Base-by-base conservation (phyloP, 2,329 filamentous ascomycete species). In the Drechslerella dactyloides region DNA sequence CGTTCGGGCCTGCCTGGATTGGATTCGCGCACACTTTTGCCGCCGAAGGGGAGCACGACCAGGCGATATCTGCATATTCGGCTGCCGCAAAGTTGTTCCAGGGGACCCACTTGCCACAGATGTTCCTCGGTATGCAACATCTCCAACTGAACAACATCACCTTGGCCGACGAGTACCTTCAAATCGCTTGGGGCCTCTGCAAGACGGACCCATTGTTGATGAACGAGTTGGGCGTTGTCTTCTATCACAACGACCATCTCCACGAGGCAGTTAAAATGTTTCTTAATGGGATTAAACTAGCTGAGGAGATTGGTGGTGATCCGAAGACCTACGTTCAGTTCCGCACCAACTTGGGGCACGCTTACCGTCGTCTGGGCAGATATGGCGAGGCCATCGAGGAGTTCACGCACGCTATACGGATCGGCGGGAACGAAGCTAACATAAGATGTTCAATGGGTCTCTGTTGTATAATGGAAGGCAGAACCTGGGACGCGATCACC, bases 11-110 rank as follows among this genome's bases (percentile, higher is more conserved):
- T 0, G 94, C 94, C 1, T 99, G 94, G 94, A 97, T 99, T 74
- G 94, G 96, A 0, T 99, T 99, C 78, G 94, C 94, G 0, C 96
- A 99, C 79, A 99, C 94, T 0, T 99, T 99, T 79, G 94, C 94
- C 0, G 93, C 92, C 10, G 94, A 99, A 79, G 94, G 94, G 58
- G 94, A 99, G 80, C 93, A 97, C 79, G 94, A 99, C 79, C 94
- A 99, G 81, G 94, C 94, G 53, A 97, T 99, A 74, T 96, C 93
- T 7, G 94, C 96, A 0, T 99, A 99, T 81, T 96, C 91, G 30
- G 99, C 94, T 0, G 94, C 94, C 0, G 93, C 93, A 1, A 86
- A 94, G 42, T 82, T 99, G 0, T 99, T 99, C 80, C 96, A 97
- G 83, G 94, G 94, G 42, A 97, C 93, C 0, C 96, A 99, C 79